A percentile compares a stretch with the other conserved stretches of the same genome.
Evolutionary conservation across 306 rosid genomes (phyloP).

Genomic region (Hippophae gyantsensis): DNA sequence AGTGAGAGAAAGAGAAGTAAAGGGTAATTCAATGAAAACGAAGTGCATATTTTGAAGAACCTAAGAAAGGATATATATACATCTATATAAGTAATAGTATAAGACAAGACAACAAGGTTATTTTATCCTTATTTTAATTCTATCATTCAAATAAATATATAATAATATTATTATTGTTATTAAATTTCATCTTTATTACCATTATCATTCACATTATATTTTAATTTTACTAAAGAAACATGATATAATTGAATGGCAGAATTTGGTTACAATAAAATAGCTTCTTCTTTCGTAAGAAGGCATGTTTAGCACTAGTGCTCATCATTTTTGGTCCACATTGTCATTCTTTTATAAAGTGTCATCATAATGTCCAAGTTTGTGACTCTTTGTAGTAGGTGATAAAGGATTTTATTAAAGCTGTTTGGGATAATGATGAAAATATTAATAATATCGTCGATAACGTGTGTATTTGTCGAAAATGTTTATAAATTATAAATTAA

Average conservation of each 20-base stretch:
- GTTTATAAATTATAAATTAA: too few species aligned
- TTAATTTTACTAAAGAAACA: neutral
- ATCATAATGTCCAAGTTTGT: conserved; percentile 4
- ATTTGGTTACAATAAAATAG: conserved; percentile 16
- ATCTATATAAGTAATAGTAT: neutral
- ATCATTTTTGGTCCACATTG: conserved; percentile 8
- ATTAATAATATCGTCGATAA: too few species aligned
- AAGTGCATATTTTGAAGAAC: conserved; percentile 10
- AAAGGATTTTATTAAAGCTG: conserved; percentile 14
- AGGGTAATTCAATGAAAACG: conserved; percentile 4
- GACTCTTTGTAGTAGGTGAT: conserved; percentile 16
- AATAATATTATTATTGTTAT: too few species aligned
- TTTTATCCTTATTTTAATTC: neutral
- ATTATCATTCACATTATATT: too few species aligned
- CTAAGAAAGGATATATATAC: conserved; percentile 6
- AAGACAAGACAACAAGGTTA: too few species aligned
- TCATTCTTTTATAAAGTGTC: conserved; percentile 1
- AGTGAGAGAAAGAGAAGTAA: conserved; percentile 1
- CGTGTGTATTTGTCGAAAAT: too few species aligned
- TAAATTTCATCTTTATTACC: too few species aligned
- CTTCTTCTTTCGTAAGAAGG: neutral
- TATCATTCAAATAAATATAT: too few species aligned
- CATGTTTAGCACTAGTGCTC: conserved; percentile 10
- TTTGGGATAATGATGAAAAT: neutral
- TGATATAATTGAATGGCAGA: neutral